Base-by-base conservation (phyloP, 192 early-diverging fungal species). In the Coemansia brasiliensis region DNA sequence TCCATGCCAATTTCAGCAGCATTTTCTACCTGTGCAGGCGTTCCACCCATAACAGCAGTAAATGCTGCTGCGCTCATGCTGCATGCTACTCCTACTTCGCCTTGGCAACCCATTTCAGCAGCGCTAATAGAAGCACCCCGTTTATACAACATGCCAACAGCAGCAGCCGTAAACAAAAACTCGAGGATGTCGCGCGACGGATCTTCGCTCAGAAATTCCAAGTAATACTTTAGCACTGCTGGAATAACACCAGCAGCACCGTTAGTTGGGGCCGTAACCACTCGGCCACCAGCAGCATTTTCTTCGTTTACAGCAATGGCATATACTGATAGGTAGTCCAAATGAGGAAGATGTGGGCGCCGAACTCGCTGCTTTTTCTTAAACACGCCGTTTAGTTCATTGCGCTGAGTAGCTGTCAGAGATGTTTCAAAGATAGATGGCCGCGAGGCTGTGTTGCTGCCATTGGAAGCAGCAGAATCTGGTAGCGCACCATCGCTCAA, bases 1-100 rank as follows among this genome's bases (percentile, higher is more conserved):
- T 90, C 89, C 92, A 98, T 98, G 18, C 91, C 93, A 65, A 98
- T 98, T 67, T 98, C 95, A 40, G 95, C 95, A 0, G 93, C 92
- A 58, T 98, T 94, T 66, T 94, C 94, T 6, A 98, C 88, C 82
- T 94, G 93, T 42, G 86, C 84, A 3, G 89, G 83, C 0, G 89
- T 85, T 13, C 92, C 94, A 43, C 94, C 94, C 93, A 98, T 94
- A 4, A 98, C 93, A n/a, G 93, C 93, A 5, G 93, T 86, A 57
- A 95, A 95, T 1, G 87, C 95, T 0, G 89, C 95, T 12, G 95
- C 94, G 9, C 91, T 92, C 95, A 98, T 98, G 26, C 88, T 90
- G 70, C 95, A 98, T 10, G 95, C 93, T 13, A 98, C 95, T 52
- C 95, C 95, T 3, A 98, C 94, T 77, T 98, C 95, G 42, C 95